phyloP scores from a whole-genome alignment of 495 filamentous ascomycete species.

The Hypomontagnella submonticulosa region DNA sequence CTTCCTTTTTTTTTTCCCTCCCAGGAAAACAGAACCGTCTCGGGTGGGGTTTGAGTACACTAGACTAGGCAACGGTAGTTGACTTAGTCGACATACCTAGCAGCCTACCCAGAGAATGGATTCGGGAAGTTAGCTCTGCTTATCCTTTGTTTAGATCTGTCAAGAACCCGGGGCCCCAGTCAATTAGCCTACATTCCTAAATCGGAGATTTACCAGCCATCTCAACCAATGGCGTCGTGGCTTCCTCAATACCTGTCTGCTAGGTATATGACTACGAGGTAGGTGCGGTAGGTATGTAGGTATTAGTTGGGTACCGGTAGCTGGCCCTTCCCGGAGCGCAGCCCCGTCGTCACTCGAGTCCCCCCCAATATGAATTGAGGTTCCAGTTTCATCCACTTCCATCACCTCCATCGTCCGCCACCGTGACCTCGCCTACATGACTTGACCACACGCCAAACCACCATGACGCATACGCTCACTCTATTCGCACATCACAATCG shows the following conservation, averaged over 20 bases:
- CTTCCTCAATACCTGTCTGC: conserved; percentile 1
- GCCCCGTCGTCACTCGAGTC: conserved; percentile 10
- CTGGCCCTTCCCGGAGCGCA: conserved; percentile 9
- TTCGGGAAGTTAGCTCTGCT: neutral
- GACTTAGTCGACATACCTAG: neutral
- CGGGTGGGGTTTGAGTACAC: conserved; percentile 7
- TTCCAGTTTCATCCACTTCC: neutral
- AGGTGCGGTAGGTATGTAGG: neutral
- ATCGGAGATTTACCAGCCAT: conserved; percentile 37
- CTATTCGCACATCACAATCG: neutral
- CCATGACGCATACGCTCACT: conserved; percentile 12
- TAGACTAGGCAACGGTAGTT: neutral
- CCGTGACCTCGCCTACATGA: neutral
- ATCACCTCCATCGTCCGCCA: conserved; percentile 8
- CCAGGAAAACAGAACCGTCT: conserved; percentile 7
- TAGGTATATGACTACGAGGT: neutral
- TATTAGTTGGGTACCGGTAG: neutral
- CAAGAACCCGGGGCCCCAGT: conserved; percentile 16
- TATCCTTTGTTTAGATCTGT: neutral
- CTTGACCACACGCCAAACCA: neutral
- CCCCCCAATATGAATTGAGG: conserved; percentile 28
- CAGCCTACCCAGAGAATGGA: conserved; percentile 23
- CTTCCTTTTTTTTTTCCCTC: conserved; percentile 1
- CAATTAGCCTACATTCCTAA: conserved; percentile 40
- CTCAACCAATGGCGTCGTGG: conserved; percentile 30